Evolutionary conservation across 768 basidiomycete genomes (phyloP).

Genomic region (Boletus insuetus): DNA sequence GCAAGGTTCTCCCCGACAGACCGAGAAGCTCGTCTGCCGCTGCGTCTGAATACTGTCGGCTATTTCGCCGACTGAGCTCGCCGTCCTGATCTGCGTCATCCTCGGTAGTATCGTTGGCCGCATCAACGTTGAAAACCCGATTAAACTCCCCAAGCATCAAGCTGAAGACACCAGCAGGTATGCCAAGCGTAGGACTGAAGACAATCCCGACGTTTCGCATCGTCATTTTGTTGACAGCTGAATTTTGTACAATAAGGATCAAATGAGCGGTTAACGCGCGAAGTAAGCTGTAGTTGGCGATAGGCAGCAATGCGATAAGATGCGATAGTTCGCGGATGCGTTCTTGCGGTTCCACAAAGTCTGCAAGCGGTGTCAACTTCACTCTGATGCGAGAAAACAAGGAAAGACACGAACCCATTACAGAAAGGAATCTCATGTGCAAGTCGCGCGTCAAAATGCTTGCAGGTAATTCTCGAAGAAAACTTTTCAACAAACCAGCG

Average conservation of each 20-base stretch:
- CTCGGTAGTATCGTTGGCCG: conserved; percentile 24
- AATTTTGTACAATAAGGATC: conserved; percentile 91
- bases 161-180: conserved; percentile 97
- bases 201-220: conserved; percentile 99
- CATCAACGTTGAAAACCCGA: conserved; percentile 84
- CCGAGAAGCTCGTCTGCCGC: conserved; percentile 84
- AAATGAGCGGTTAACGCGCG: conserved; percentile 94
- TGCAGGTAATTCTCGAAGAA: conserved; percentile 88
- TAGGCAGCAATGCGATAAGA: conserved; percentile 83
- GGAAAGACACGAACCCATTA: conserved; percentile 71
- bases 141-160: conserved; percentile 93
- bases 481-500: conserved; percentile 90
- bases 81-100: conserved; percentile 29
- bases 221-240: conserved; percentile 93
- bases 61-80: conserved; percentile 67
- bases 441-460: conserved; percentile 91
- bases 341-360: conserved; percentile 86
- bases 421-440: conserved; percentile 85
- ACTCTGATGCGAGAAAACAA: conserved; percentile 1
- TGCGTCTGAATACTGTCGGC: conserved; percentile 77
- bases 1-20: conserved; percentile 62
- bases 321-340: conserved; percentile 83
- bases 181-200: conserved; percentile 95
- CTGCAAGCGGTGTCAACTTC: conserved; percentile 40
- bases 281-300: conserved; percentile 91